Evolutionary conservation across 2,329 filamentous ascomycete genomes (phyloP).

Genomic region (Aspergillus udagawae): DNA sequence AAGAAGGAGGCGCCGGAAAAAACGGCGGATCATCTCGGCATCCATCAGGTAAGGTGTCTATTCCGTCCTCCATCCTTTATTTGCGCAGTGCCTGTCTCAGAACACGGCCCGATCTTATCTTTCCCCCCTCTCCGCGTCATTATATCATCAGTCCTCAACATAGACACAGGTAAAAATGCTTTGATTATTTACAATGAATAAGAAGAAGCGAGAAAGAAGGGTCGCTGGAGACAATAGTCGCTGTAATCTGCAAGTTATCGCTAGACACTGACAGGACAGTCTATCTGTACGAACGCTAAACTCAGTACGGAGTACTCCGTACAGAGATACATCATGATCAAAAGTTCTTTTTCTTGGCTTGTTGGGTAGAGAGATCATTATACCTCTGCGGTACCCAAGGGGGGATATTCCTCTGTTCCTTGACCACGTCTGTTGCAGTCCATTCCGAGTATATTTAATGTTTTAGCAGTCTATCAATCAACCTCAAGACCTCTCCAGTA

Average conservation of each 20-base stretch:
- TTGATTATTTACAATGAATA: background rate
- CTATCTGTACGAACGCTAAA: background rate
- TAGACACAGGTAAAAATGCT: background rate
- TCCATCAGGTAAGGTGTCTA: slow-evolving; percentile 2
- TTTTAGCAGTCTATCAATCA: background rate
- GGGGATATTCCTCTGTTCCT: background rate
- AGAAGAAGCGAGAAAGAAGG: too few species aligned
- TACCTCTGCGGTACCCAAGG: background rate
- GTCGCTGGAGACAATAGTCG: too few species aligned
- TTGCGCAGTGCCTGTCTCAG: background rate
- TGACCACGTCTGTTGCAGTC: background rate
- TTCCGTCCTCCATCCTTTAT: background rate
- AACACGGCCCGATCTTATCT: slow-evolving; percentile 23
- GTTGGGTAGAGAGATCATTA: background rate
- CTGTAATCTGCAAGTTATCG: background rate
- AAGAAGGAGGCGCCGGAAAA: slow-evolving; percentile 26
- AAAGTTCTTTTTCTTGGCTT: background rate
- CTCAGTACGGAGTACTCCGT: background rate
- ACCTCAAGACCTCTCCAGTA: background rate
- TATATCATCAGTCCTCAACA: background rate
- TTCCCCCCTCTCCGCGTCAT: background rate
- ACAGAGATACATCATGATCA: too few species aligned
- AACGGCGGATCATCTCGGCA: slow-evolving; percentile 36
- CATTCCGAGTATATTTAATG: too few species aligned
- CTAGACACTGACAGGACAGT: background rate